Evolutionary conservation across 2,329 filamentous ascomycete species (phyloP).

Genomic region (Curvularia sp.): DNA sequence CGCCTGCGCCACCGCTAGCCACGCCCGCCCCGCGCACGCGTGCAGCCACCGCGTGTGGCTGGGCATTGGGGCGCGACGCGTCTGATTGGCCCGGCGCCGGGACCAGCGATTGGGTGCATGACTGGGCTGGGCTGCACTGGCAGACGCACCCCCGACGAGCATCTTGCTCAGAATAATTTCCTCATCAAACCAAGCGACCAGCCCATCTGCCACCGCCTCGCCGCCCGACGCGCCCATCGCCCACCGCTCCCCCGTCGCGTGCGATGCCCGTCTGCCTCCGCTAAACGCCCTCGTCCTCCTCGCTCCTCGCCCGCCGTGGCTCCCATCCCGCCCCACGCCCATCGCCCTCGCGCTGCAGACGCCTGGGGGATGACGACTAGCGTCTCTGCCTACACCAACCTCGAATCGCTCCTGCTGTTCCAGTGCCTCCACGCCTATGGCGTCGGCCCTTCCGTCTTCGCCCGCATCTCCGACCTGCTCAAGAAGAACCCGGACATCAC

Average conservation of each 20-base stretch:
- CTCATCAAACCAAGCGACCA: slow-evolving; percentile 18
- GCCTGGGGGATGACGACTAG: slow-evolving; percentile 63
- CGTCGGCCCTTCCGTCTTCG: slow-evolving; percentile 70
- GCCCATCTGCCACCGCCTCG: slow-evolving; percentile 25
- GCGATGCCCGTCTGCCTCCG: slow-evolving; percentile 35
- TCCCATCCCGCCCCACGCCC: slow-evolving; percentile 40
- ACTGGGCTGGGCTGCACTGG: slow-evolving; percentile 8
- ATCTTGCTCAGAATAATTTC: slow-evolving; percentile 19
- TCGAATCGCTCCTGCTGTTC: slow-evolving; percentile 86
- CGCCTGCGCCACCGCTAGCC: no score
- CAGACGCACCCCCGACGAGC: slow-evolving; percentile 16
- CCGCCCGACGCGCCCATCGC: slow-evolving; percentile 19
- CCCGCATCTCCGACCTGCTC: slow-evolving; percentile 75
- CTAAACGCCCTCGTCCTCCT: slow-evolving; percentile 26
- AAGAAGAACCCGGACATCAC: slow-evolving; percentile 76
- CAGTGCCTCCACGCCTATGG: slow-evolving; percentile 76
- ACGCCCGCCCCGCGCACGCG: slow-evolving; percentile 11
- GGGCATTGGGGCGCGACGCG: slow-evolving; percentile 4
- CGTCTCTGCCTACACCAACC: slow-evolving; percentile 74
- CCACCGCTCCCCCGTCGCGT: slow-evolving; percentile 16
- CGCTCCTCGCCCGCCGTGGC: slow-evolving; percentile 42
- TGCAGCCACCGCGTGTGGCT: slow-evolving; percentile 1
- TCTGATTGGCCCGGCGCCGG: slow-evolving; percentile 12
- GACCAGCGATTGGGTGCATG: background rate
- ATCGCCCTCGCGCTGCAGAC: slow-evolving; percentile 40